These are phyloP conservation scores for Rhizopogon vinicolor DNA, from an alignment of 768 basidiomycete species.

Conservation along the genomic window DNA sequence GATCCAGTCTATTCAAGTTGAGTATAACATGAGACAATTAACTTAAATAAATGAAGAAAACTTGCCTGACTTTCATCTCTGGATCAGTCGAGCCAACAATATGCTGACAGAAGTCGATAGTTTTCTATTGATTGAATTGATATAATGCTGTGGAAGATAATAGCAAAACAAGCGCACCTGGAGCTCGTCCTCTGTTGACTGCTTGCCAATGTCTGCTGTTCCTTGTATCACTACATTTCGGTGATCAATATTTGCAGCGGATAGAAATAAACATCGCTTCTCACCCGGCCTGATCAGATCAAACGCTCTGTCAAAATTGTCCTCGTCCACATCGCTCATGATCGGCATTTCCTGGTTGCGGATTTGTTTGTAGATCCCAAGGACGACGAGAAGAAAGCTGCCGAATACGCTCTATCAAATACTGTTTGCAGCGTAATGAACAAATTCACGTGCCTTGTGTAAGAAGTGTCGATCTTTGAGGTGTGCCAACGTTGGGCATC, in stretches of 20 bases:
- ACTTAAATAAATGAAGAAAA: background rate
- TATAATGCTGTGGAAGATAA: background rate
- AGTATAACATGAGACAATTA: background rate
- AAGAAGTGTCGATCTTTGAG: conserved; percentile 49
- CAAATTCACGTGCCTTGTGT: conserved; percentile 41
- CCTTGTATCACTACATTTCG: conserved; percentile 14
- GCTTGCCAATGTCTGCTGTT: conserved; percentile 14
- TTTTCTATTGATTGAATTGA: conserved; percentile 9
- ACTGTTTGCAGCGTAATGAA: background rate
- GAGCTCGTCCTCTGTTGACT: conserved; percentile 10
- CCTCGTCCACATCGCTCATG: conserved; percentile 60
- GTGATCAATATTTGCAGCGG: background rate
- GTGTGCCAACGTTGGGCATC: conserved; percentile 52
- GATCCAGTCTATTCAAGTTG: background rate
- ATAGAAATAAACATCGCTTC: conserved; percentile 7
- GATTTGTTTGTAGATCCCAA: conserved; percentile 74
- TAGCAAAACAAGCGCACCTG: conserved; percentile 1
- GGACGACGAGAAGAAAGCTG: conserved; percentile 30
- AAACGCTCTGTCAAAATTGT: conserved; percentile 50
- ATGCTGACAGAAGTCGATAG: conserved; percentile 14
- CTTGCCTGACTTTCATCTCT: conserved; percentile 4
- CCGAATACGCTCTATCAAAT: background rate
- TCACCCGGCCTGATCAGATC: conserved; percentile 37
- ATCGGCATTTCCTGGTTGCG: conserved; percentile 52
- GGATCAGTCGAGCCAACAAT: conserved; percentile 16